A percentile compares a stretch with the other conserved stretches of the same genome.
Evolutionary conservation across 306 rosid species (phyloP).

Genomic region (Sindora glabra): DNA sequence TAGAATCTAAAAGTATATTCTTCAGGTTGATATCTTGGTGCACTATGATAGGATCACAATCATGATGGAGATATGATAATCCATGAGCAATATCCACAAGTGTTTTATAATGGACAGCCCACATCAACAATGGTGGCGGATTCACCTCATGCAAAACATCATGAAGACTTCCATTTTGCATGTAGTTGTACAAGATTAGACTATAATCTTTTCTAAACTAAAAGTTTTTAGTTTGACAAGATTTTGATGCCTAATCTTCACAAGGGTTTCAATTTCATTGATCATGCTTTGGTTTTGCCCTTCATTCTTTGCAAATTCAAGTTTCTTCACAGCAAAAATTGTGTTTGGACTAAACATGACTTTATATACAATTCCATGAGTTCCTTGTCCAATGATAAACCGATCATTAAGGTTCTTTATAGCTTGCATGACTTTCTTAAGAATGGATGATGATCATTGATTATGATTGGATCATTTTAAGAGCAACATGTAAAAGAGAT

Average conservation of each 20-base stretch:
- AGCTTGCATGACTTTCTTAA: constrained; percentile 30
- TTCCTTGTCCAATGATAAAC: constrained; percentile 47
- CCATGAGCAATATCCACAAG: constrained; percentile 52
- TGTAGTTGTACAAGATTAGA: constrained; percentile 32
- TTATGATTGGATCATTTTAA: constrained; percentile 1
- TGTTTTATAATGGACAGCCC: constrained; percentile 43
- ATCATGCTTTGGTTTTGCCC: constrained; percentile 28
- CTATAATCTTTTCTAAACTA: constrained; percentile 37
- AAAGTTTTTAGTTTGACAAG: constrained; percentile 34
- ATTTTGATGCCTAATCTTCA: constrained; percentile 42
- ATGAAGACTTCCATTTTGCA: constrained; percentile 57
- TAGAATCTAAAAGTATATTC: constrained; percentile 50
- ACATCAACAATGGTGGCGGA: constrained; percentile 29
- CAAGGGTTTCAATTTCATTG: constrained; percentile 36
- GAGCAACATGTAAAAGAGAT: constrained; percentile 15
- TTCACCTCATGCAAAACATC: constrained; percentile 40
- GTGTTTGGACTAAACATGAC: constrained; percentile 24
- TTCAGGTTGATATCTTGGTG: constrained; percentile 53
- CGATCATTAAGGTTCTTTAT: constrained; percentile 32
- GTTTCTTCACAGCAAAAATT: constrained; percentile 47
- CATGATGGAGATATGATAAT: constrained; percentile 45
- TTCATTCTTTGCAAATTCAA: constrained; percentile 23
- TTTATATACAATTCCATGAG: constrained; percentile 53
- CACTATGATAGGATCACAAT: constrained; percentile 43
- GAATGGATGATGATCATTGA: constrained; percentile 27